Evolutionary conservation across 352 stramenopile species (phyloP), one percentile per base, ranked within the genome.

Genomic region (Blastocystis sp.): DNA sequence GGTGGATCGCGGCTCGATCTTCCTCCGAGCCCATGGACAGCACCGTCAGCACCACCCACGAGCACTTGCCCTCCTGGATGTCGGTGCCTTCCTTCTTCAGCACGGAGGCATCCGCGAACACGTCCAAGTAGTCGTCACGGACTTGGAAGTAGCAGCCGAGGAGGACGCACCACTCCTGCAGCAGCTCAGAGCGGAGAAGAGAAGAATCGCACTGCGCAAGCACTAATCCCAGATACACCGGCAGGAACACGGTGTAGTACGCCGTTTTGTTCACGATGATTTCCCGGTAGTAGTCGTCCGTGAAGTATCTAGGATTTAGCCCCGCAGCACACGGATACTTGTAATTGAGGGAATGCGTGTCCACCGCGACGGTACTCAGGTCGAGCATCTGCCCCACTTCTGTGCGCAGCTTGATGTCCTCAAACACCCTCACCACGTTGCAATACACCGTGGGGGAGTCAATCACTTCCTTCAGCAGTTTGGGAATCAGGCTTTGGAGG

Each of bases 251-350:
- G 6, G 69, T 79, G 69, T 79, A 79, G n/a, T 79, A 79, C 6
- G 69, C 69, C 28, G 69, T 79, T 28, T 79, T 79, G 48, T 79
- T 79, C 9, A 45, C 62, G 52, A 79, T 79, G 69, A 79, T 79
- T 28, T 79, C 38, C 9, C 43, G 19, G 43, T 79, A 79, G 40
- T 79, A 79, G 6, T 79, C 28, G 0, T 40, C 28, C 10, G 43
- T 61, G 42, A 79, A 79, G n/a, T 64, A 79, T 79, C 69, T 79
- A 52, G 11, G 60, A 64, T 24, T 63, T 9, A 62, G 40, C 38
- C 3, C 11, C 10, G 9, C 28, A 40, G 7, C 62, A 40, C 24
- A 79, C 3, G 11, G 6, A 7, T 9, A 79, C 69, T 79, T 17
- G n/a, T 79, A 79, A 45, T 79, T 79, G 17, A 79, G 19, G 28